Conservation (phyloP, 2,329 filamentous ascomycete species). For the Fusarium succisae region DNA sequence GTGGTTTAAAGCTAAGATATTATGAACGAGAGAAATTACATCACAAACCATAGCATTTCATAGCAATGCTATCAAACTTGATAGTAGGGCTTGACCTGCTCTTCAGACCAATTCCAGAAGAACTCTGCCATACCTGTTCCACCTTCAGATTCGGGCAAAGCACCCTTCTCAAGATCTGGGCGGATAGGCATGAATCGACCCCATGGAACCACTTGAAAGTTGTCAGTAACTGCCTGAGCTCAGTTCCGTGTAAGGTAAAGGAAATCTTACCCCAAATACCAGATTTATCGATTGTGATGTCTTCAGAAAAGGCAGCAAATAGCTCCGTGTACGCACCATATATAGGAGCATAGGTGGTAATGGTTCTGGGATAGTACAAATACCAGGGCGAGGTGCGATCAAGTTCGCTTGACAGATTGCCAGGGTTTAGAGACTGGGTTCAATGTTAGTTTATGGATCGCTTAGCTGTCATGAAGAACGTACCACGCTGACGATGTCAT, state of each 20-base stretch:
- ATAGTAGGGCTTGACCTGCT: slow-evolving; percentile 46
- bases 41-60: background rate
- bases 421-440: slow-evolving; percentile 36
- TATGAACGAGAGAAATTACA: background rate
- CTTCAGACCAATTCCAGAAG: slow-evolving; percentile 55
- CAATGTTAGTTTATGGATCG: background rate
- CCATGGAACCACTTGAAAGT: slow-evolving; percentile 43
- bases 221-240: background rate
- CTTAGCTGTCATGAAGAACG: background rate
- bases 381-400: slow-evolving; percentile 39
- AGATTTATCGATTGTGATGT: slow-evolving; percentile 52
- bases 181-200: slow-evolving; percentile 50
- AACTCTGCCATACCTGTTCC: slow-evolving; percentile 49
- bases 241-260: background rate
- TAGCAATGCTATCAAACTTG: background rate
- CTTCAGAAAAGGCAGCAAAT: slow-evolving; percentile 55
- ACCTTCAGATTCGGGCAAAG: slow-evolving; percentile 48
- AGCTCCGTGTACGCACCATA: slow-evolving; percentile 60
- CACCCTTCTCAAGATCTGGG: slow-evolving; percentile 44
- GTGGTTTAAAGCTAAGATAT: background rate
- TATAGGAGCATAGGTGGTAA: slow-evolving; percentile 39
- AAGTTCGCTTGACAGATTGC: slow-evolving; percentile 37
- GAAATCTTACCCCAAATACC: slow-evolving; percentile 44
- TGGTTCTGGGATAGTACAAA: slow-evolving; percentile 28
- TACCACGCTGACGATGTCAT: slow-evolving; percentile 43